These are phyloP conservation scores for Phaeolepiota aurea DNA, from an alignment of 768 basidiomycete genomes.

Conservation along the genomic window DNA sequence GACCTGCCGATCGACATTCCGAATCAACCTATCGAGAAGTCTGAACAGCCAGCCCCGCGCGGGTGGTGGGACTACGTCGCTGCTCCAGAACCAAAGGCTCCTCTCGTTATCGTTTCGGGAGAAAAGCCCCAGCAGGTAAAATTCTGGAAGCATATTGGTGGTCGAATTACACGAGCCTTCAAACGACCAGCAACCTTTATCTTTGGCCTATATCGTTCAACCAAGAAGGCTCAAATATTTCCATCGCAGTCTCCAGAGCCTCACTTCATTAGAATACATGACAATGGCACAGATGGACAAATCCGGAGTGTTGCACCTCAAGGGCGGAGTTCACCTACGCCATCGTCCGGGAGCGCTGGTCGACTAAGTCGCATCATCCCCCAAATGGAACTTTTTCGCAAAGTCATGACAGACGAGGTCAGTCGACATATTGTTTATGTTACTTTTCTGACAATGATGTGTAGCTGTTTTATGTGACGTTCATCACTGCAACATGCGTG, in stretches of 20 bases:
- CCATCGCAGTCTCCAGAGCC: not conserved
- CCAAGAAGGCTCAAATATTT: not conserved
- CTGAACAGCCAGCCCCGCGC: conserved; percentile 18
- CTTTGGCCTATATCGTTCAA: not conserved
- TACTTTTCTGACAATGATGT: not conserved
- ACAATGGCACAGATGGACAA: conserved; percentile 5
- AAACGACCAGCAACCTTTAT: no score
- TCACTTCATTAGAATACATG: conserved; percentile 4
- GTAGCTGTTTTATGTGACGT: conserved; percentile 49
- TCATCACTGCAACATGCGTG: conserved; percentile 40
- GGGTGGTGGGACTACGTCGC: conserved; percentile 53
- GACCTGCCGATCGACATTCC: conserved; percentile 24
- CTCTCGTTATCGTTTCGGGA: not conserved
- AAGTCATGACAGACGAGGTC: conserved; percentile 59
- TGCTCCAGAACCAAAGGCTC: conserved; percentile 10
- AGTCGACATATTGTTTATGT: no score
- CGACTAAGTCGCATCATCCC: conserved; percentile 41
- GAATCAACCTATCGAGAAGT: conserved; percentile 12
- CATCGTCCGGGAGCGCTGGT: conserved; percentile 22
- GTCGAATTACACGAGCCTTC: not conserved
- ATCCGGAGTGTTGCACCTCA: conserved; percentile 4
- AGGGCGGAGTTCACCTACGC: conserved; percentile 14
- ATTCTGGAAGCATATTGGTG: not conserved
- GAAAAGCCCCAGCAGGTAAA: not conserved
- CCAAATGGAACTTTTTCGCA: conserved; percentile 42